Evolutionary conservation across 129 eudicot genomes (phyloP).

Genomic region (Glebionis coronaria): DNA sequence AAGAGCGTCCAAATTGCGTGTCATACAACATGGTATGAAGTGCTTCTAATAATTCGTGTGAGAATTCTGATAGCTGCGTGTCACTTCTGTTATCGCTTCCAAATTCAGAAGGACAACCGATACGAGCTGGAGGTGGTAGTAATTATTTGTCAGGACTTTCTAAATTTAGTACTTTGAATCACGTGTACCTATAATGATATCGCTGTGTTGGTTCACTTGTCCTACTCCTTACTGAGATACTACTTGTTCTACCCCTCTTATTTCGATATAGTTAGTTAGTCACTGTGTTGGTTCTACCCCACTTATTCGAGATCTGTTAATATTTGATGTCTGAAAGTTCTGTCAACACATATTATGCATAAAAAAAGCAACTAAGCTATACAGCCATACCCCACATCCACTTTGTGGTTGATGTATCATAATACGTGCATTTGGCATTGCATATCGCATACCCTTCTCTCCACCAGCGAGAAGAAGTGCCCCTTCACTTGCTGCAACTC

Average conservation of each 20-base stretch:
- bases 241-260: too few relatives aligned
- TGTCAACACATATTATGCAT: too few relatives aligned
- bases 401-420: too few relatives aligned
- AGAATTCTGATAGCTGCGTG: neutral
- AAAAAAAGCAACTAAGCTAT: neutral
- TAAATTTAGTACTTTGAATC: neutral
- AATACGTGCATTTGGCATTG: too few relatives aligned
- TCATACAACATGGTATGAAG: neutral
- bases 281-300: slow-evolving; percentile 13
- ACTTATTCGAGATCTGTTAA: neutral
- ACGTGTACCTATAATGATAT: neutral
- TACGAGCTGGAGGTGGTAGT: neutral
- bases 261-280: too few relatives aligned
- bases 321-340: neutral
- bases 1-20: neutral
- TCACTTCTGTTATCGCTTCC: neutral
- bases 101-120: slow-evolving; percentile 9
- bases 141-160: neutral
- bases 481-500: too few relatives aligned
- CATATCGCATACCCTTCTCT: slow-evolving; percentile 93
- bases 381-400: slow-evolving; percentile 76
- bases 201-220: slow-evolving; percentile 1
- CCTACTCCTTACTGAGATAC: too few relatives aligned
- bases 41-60: neutral
- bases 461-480: slow-evolving; percentile 99